Percentiles rank a stretch among this genome's conserved stretches.
Conservation (phyloP, 306 rosid species). For the Cyclanthera cordifolia region DNA sequence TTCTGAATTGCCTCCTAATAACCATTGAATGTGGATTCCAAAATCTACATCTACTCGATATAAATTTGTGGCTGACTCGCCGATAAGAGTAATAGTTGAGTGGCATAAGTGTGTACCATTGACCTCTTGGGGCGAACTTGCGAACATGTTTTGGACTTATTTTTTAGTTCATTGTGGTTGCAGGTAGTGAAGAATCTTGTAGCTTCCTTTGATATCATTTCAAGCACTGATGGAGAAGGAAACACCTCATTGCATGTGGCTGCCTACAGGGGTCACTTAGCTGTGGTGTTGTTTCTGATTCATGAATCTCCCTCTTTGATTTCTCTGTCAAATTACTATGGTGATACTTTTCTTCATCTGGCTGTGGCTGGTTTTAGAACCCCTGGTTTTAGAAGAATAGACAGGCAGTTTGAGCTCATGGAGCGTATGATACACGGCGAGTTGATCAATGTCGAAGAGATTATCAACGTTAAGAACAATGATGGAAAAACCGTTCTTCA, state of each 20-base stretch:
- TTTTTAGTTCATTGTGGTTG: slow-evolving; percentile 2
- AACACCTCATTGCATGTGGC: slow-evolving; percentile 76
- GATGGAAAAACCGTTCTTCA: slow-evolving; percentile 86
- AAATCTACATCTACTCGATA: too few relatives aligned
- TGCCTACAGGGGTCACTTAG: slow-evolving; percentile 53
- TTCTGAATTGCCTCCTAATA: background rate
- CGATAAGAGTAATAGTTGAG: too few relatives aligned
- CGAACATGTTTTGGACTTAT: background rate
- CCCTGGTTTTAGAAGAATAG: slow-evolving; percentile 69
- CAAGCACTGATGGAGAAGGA: slow-evolving; percentile 55
- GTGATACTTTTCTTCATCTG: slow-evolving; percentile 79
- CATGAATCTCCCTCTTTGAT: slow-evolving; percentile 38
- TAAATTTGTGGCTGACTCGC: too few relatives aligned
- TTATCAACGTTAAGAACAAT: slow-evolving; percentile 54
- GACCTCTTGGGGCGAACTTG: too few relatives aligned
- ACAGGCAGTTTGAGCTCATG: slow-evolving; percentile 63
- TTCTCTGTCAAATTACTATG: slow-evolving; percentile 42
- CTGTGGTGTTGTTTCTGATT: slow-evolving; percentile 50
- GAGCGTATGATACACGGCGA: slow-evolving; percentile 31
- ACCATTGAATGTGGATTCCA: background rate
- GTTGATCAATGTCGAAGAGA: slow-evolving; percentile 27
- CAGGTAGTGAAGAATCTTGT: slow-evolving; percentile 71
- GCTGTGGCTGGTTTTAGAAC: slow-evolving; percentile 80
- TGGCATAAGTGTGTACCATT: too few relatives aligned
- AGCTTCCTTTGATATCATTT: slow-evolving; percentile 40